Evolutionary conservation across 495 filamentous ascomycete genomes (phyloP).

Genomic region (Umbilicaria muhlenbergii): DNA sequence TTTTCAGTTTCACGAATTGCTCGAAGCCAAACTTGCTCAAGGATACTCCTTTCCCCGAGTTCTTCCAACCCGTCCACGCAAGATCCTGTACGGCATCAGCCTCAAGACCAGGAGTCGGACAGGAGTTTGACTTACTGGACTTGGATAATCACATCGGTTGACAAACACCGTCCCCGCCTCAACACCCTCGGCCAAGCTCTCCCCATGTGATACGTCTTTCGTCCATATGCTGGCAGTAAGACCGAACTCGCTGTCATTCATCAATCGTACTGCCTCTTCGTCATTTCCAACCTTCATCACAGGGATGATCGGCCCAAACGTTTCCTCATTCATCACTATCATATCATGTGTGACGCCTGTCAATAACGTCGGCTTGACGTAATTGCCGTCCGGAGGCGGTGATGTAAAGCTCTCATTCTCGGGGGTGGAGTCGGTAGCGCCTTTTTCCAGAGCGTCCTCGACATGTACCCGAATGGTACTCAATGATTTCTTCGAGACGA

Average conservation of each 20-base stretch:
- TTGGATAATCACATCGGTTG: slow-evolving; percentile 86
- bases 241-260: slow-evolving; percentile 94
- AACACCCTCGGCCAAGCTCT: slow-evolving; percentile 60
- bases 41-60: slow-evolving; percentile 80
- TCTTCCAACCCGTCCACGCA: slow-evolving; percentile 97
- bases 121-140: slow-evolving; percentile 48
- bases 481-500: slow-evolving; percentile 63
- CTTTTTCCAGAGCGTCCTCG: slow-evolving; percentile 68
- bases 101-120: slow-evolving; percentile 1
- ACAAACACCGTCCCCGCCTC: slow-evolving; percentile 96
- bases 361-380: slow-evolving; percentile 69
- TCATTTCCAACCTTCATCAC: slow-evolving; percentile 84
- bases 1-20: slow-evolving; percentile 91
- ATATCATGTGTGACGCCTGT: slow-evolving; percentile 72
- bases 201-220: slow-evolving; percentile 65
- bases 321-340: slow-evolving; percentile 88
- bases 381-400: slow-evolving; percentile 62
- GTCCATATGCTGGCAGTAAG: slow-evolving; percentile 98
- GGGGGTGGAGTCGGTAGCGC: slow-evolving; percentile 71
- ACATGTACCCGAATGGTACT: slow-evolving; percentile 69
- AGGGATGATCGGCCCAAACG: slow-evolving; percentile 88
- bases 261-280: slow-evolving; percentile 63
- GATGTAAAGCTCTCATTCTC: slow-evolving; percentile 57
- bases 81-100: slow-evolving; percentile 49
- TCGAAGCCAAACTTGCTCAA: slow-evolving; percentile 85